Percentiles rank a stretch among this genome's conserved stretches.
These are phyloP conservation scores for Gossypium trilobum DNA, from an alignment of 441 rosid species.

Conservation along the genomic window DNA sequence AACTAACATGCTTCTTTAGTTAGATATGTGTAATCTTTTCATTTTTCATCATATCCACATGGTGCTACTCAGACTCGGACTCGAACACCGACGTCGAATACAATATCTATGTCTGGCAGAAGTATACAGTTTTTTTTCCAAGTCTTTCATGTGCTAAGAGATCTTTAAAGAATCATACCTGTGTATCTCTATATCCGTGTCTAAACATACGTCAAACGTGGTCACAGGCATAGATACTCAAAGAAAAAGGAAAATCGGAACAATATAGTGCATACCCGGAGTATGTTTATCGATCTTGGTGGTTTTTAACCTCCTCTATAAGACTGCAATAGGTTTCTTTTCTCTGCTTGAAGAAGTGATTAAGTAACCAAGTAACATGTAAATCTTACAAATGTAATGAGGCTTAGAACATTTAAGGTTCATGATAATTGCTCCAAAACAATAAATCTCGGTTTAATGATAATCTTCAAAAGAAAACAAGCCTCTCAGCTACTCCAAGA, in stretches of 20 bases:
- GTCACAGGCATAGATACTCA: too few species aligned
- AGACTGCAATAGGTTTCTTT: neutral
- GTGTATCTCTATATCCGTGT: too few species aligned
- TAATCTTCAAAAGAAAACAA: neutral
- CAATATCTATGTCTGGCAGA: too few species aligned
- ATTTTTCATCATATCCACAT: neutral
- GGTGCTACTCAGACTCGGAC: too few species aligned
- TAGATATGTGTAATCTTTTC: neutral
- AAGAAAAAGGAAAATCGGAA: too few species aligned
- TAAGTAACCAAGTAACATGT: neutral
- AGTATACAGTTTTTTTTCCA: too few species aligned
- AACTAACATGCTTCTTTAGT: neutral
- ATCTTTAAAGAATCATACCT: too few species aligned
- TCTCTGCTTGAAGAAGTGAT: neutral
- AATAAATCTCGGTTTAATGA: neutral
- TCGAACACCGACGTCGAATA: too few species aligned
- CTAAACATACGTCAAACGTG: too few species aligned
- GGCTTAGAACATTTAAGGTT: neutral
- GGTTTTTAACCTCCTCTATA: neutral
- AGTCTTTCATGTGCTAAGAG: too few species aligned
- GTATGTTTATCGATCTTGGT: neutral
- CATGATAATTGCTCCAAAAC: neutral
- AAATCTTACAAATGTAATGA: neutral
- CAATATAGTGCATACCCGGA: neutral
- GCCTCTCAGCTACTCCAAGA: neutral